Evolutionary conservation across 177 flowering plant species (phyloP).

Genomic region (Vitis hybrid): DNA sequence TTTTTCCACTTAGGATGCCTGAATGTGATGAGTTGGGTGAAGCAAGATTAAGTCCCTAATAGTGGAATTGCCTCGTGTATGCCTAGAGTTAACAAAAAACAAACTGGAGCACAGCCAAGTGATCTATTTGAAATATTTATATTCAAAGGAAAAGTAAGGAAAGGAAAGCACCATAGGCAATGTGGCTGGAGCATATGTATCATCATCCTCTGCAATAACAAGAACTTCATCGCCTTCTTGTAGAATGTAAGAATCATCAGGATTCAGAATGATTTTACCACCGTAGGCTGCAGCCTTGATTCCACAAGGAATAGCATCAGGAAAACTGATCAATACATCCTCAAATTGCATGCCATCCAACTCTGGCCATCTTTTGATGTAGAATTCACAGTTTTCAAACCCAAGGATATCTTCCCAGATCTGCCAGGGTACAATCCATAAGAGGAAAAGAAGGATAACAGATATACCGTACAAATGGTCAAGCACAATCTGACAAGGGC

Average conservation of each 20-base stretch:
- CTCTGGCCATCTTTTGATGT: slow-evolving; percentile 81
- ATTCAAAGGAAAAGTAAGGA: slow-evolving; percentile 12
- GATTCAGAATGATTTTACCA: slow-evolving; percentile 77
- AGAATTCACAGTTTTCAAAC: slow-evolving; percentile 83
- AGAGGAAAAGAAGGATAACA: not conserved
- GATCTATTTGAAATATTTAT: not conserved
- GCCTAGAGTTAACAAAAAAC: too few species aligned
- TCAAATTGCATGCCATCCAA: slow-evolving; percentile 79
- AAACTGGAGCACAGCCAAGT: too few species aligned
- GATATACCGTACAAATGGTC: not conserved
- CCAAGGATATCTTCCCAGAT: slow-evolving; percentile 95
- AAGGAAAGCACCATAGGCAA: slow-evolving; percentile 65
- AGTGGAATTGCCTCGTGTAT: too few species aligned
- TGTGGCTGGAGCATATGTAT: slow-evolving; percentile 61
- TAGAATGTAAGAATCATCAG: slow-evolving; percentile 66
- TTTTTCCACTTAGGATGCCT: too few species aligned
- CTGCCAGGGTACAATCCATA: slow-evolving; percentile 31
- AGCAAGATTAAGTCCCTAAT: too few species aligned
- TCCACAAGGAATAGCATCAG: slow-evolving; percentile 89
- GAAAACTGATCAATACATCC: slow-evolving; percentile 75
- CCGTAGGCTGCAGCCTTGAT: slow-evolving; percentile 63
- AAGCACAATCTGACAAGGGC: not conserved
- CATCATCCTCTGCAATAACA: slow-evolving; percentile 89
- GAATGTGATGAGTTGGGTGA: too few species aligned
- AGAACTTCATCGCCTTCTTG: slow-evolving; percentile 89